These are phyloP conservation scores for Phytopythium montanum DNA, from an alignment of 352 stramenopile genomes.

Conservation along the genomic window DNA sequence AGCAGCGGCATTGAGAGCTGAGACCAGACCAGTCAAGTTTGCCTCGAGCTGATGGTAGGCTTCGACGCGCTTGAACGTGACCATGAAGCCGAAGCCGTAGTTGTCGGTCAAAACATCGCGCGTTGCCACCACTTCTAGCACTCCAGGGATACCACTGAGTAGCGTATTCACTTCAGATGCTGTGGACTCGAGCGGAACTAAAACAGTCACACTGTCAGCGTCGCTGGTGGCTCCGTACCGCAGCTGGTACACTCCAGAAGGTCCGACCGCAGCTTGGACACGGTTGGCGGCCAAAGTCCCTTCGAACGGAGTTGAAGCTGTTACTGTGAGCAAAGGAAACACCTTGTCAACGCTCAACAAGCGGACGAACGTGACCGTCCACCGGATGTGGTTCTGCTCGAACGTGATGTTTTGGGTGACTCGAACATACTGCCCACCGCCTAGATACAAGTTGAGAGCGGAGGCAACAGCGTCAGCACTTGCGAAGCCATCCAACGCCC, in stretches of 20 bases:
- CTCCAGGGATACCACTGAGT: constrained; percentile 22
- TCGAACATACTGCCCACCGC: constrained; percentile 18
- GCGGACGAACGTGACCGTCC: constrained; percentile 51
- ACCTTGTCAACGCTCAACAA: constrained; percentile 24
- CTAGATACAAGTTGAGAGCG: constrained; percentile 39
- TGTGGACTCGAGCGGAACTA: constrained; percentile 6
- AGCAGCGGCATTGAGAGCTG: constrained; percentile 12
- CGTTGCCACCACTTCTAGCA: constrained; percentile 31
- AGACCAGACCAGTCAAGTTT: constrained; percentile 8
- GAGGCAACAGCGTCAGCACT: constrained; percentile 30
- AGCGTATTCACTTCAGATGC: constrained; percentile 27
- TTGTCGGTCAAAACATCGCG: constrained; percentile 12
- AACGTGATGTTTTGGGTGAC: constrained; percentile 26
- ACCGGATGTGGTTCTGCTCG: constrained; percentile 21
- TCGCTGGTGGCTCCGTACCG: constrained; percentile 30
- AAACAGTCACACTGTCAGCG: neutral
- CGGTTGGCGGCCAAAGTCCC: constrained; percentile 23
- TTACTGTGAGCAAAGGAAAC: constrained; percentile 37
- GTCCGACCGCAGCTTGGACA: constrained; percentile 11
- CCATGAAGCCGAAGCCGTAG: constrained; percentile 43
- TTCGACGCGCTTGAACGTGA: constrained; percentile 57
- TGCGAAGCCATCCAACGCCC: constrained; percentile 49
- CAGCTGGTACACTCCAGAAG: constrained; percentile 32
- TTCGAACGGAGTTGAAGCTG: constrained; percentile 34
- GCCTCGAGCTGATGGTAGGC: constrained; percentile 27